These are phyloP conservation scores for Sergeia podlipaevii DNA, from an alignment of 208 protist species.

Conservation along the genomic window DNA sequence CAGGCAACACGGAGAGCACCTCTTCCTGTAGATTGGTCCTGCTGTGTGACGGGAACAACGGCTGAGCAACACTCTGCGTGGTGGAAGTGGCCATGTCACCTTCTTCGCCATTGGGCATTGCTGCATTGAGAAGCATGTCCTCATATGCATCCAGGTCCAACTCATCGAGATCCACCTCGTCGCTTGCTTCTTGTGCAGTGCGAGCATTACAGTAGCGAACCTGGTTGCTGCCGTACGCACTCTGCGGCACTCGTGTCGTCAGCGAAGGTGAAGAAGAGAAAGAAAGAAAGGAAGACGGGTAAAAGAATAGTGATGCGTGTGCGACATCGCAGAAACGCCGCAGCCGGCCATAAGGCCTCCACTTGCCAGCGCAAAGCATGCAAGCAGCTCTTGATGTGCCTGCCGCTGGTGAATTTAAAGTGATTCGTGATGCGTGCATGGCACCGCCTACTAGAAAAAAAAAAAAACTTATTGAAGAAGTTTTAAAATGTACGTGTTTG, in stretches of 20 bases:
- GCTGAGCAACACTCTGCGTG: not conserved
- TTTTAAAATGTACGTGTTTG: too few species aligned
- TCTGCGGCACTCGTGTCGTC: too few species aligned
- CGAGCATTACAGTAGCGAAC: too few species aligned
- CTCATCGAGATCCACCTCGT: slow-evolving; percentile 13
- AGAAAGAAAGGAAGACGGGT: not conserved
- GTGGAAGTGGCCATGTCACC: not conserved
- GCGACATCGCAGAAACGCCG: not conserved
- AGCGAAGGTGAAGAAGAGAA: slow-evolving; percentile 2
- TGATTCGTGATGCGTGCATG: too few species aligned
- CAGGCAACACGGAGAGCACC: slow-evolving; percentile 39
- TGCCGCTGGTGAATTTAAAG: too few species aligned
- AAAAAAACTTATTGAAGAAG: too few species aligned
- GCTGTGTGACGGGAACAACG: slow-evolving; percentile 2
- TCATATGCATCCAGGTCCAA: slow-evolving; percentile 66
- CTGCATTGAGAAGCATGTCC: slow-evolving; percentile 38
- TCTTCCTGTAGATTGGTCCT: slow-evolving; percentile 18
- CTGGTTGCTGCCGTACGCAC: too few species aligned
- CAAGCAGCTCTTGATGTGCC: too few species aligned
- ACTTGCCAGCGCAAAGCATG: too few species aligned
- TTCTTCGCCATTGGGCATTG: not conserved
- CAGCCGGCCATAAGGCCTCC: not conserved
- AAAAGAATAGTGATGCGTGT: not conserved
- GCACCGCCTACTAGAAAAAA: too few species aligned
- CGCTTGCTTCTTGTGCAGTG: too few species aligned